Conservation (phyloP, 2,329 filamentous ascomycete genomes). For the Blastomyces parvus region DNA sequence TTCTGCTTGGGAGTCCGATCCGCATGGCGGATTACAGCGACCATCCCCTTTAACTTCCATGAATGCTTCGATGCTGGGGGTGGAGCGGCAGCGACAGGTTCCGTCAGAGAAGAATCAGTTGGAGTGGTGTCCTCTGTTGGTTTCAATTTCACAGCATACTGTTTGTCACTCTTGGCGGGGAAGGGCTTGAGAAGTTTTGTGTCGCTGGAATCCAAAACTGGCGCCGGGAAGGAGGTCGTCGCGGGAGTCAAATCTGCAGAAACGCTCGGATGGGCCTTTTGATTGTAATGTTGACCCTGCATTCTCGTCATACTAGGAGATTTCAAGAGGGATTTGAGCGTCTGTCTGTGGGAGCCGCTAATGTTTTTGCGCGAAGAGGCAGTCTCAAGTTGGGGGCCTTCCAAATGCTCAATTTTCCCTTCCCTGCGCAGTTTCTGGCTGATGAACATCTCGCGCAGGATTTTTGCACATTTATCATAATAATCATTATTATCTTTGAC, state of each 20-base stretch:
- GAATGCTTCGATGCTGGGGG: conserved; percentile 73
- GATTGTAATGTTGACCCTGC: conserved; percentile 37
- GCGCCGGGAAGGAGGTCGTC: neutral
- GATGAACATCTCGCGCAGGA: conserved; percentile 80
- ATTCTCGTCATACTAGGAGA: conserved; percentile 56
- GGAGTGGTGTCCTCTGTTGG: conserved; percentile 10
- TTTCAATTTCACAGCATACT: conserved; percentile 30
- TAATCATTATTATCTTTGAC: conserved; percentile 99
- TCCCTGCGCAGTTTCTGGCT: conserved; percentile 53
- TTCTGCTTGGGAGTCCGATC: conserved; percentile 98
- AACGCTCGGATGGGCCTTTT: conserved; percentile 32
- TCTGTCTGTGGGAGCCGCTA: conserved; percentile 37
- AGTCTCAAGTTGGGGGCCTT: conserved; percentile 29
- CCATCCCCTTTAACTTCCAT: conserved; percentile 97
- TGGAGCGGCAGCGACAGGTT: conserved; percentile 35
- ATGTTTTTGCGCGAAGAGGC: conserved; percentile 30
- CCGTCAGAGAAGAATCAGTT: conserved; percentile 12
- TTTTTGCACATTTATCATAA: conserved; percentile 81
- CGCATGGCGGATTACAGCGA: conserved; percentile 90
- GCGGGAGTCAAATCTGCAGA: conserved; percentile 36
- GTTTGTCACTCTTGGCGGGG: conserved; percentile 11
- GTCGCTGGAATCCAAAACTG: neutral
- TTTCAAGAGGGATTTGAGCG: conserved; percentile 52
- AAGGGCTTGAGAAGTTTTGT: neutral
- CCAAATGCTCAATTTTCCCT: conserved; percentile 26